phyloP scores from a whole-genome alignment of 306 rosid species.

The Cicer chorassanicum region DNA sequence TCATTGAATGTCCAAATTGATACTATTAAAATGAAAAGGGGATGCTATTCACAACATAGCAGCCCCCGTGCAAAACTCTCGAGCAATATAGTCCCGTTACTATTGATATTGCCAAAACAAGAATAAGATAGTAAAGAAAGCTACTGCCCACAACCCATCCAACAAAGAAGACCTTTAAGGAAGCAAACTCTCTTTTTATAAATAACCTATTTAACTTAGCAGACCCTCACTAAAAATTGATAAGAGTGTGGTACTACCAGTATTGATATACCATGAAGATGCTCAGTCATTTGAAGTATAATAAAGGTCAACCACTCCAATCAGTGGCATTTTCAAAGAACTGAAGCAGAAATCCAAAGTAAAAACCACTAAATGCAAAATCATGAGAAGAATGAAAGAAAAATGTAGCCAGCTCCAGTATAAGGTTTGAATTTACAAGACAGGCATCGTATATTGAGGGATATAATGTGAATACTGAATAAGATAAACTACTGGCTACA shows the following conservation, averaged over 20 bases:
- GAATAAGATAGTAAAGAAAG: not conserved
- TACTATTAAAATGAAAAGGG: not conserved
- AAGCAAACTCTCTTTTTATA: not conserved
- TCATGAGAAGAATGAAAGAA: not conserved
- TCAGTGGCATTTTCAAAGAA: too few species aligned
- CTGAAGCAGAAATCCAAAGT: too few species aligned
- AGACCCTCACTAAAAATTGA: not conserved
- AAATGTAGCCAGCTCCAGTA: constrained; percentile 3
- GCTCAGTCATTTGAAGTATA: not conserved
- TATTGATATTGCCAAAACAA: not conserved
- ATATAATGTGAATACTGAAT: not conserved
- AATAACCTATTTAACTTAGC: constrained; percentile 4
- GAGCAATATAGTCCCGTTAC: not conserved
- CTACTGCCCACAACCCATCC: not conserved
- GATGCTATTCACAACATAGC: constrained; percentile 24
- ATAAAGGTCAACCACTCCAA: not conserved
- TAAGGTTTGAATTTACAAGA: constrained; percentile 7
- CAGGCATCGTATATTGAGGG: not conserved
- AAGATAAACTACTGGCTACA: not conserved
- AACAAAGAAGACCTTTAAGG: constrained; percentile 1
- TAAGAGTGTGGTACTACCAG: constrained; percentile 9
- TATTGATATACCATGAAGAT: not conserved
- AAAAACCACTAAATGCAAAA: constrained; percentile 6
- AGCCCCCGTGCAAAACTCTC: constrained; percentile 5
- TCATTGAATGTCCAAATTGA: not conserved